A percentile compares a stretch with the other conserved stretches of the same genome.
These are phyloP conservation scores for Alisma plantagoaquatica DNA, from an alignment of 106 monocot genomes.

Conservation along the genomic window DNA sequence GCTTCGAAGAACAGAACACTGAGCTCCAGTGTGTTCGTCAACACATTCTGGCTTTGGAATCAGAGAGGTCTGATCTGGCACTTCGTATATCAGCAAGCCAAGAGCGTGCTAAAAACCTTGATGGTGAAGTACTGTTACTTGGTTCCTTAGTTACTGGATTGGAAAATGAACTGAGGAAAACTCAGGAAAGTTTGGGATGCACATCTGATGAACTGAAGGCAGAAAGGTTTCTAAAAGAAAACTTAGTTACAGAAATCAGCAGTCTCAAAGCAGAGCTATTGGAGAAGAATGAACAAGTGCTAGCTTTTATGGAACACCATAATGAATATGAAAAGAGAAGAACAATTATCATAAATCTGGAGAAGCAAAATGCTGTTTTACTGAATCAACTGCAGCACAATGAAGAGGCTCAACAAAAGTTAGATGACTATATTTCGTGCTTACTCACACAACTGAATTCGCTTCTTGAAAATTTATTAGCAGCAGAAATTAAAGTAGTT, in stretches of 20 bases:
- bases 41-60: conserved; percentile 42
- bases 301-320: conserved; percentile 5
- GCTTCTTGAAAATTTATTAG: conserved; percentile 30
- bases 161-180: conserved; percentile 8
- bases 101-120: neutral
- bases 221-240: conserved; percentile 1
- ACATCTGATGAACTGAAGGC: conserved; percentile 6
- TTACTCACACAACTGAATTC: conserved; percentile 27
- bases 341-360: conserved; percentile 1
- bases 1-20: conserved; percentile 40
- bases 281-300: conserved; percentile 8
- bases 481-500: conserved; percentile 40
- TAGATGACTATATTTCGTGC: conserved; percentile 18
- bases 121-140: conserved; percentile 4
- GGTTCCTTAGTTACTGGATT: conserved; percentile 5
- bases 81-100: conserved; percentile 18
- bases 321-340: neutral
- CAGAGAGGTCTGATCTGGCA: conserved; percentile 32
- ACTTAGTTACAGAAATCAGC: conserved; percentile 1
- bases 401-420: conserved; percentile 25
- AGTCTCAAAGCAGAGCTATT: neutral
- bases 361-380: conserved; percentile 12
- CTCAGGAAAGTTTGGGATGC: conserved; percentile 9
- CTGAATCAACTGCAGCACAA: neutral
- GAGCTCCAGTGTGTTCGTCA: conserved; percentile 35